Conservation (phyloP, 2,329 filamentous ascomycete genomes). For the Colletotrichum falcatum region DNA sequence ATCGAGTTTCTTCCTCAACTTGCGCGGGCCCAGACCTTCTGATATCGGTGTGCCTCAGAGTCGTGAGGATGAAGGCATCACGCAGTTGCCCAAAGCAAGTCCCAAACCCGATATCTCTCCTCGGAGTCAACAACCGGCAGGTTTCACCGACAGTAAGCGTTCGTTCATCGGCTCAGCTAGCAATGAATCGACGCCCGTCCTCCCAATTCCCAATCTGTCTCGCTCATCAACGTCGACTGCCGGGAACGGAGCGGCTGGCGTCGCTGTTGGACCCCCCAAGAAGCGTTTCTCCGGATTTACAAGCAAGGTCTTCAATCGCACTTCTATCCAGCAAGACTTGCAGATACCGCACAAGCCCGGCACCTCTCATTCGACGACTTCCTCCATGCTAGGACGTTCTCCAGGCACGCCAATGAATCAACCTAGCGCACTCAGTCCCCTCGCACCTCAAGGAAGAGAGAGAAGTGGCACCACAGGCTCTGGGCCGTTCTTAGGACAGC, state of each 20-base stretch:
- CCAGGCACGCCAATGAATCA: slow-evolving; percentile 24
- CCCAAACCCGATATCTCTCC: slow-evolving; percentile 39
- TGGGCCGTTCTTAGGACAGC: slow-evolving; percentile 26
- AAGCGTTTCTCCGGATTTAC: slow-evolving; percentile 60
- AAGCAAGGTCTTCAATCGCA: slow-evolving; percentile 47
- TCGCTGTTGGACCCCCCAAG: slow-evolving; percentile 47
- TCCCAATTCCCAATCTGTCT: slow-evolving; percentile 41
- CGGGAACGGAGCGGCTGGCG: slow-evolving; percentile 38
- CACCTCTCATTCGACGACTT: slow-evolving; percentile 43
- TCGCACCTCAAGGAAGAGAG: slow-evolving; percentile 28
- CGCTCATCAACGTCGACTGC: slow-evolving; percentile 46
- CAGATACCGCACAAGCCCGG: slow-evolving; percentile 39
- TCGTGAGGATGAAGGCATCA: slow-evolving; percentile 26
- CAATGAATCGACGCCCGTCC: slow-evolving; percentile 27
- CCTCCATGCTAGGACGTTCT: slow-evolving; percentile 42
- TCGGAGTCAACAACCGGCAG: slow-evolving; percentile 41
- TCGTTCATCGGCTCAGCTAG: slow-evolving; percentile 52
- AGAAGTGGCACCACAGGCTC: slow-evolving; percentile 44
- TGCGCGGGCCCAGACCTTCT: slow-evolving; percentile 44
- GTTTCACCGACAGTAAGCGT: slow-evolving; percentile 51
- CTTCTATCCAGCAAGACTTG: slow-evolving; percentile 42
- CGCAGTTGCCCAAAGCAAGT: slow-evolving; percentile 40
- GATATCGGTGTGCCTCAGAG: slow-evolving; percentile 46
- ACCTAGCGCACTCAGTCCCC: slow-evolving; percentile 20
- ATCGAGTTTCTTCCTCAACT: slow-evolving; percentile 54